Evolutionary conservation across 164 flowering plant species (phyloP), one percentile per base, ranked within the genome.

Genomic region (Piper betle): DNA sequence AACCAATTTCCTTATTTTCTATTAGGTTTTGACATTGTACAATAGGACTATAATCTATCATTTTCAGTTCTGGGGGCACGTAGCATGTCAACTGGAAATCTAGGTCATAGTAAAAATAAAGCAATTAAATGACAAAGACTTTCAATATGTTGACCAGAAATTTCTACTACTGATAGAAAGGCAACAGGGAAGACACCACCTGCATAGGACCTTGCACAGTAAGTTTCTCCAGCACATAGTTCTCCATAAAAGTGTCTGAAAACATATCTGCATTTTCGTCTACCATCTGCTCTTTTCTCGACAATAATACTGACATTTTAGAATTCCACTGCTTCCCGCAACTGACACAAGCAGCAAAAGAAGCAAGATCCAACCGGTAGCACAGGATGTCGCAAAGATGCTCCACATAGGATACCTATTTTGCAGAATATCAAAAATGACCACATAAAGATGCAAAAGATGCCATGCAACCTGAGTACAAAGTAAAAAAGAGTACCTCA

Each of bases 281-380:
- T n/a, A 66, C 64, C 9, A 39, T 53, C n/a, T 69, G 71, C 62
- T 79, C 90, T 70, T 80, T 81, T 61, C 86, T 80, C 70, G 89
- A 82, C 64, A 88, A 77, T 41, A 81, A 66, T 16, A 91, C 65
- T 43, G 99, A 91, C 39, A 73, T 73, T 73, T 77, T 94, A 62
- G 78, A 75, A 77, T 75, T 73, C 97, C 99, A 94, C 39, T 87
- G 69, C 57, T 53, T 84, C 58, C 99, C 99, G 72, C 97, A 82
- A 80, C 91, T 94, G 70, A 78, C 87, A 73, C 81, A 73, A 46
- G 93, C 97, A 71, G 83, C 96, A 76, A 90, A 94, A 58, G 88
- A 82, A 73, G 97, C 94, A 72, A 94, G 80, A 74, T 94, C 99
- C 66, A 94, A 89, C 57, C 78, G 92, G 78, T 88, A 91, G 69